A percentile compares a stretch with the other conserved stretches of the same genome.
These are phyloP conservation scores for Verticillium dahliae DNA, from an alignment of 2,329 filamentous ascomycete species.

Conservation along the genomic window DNA sequence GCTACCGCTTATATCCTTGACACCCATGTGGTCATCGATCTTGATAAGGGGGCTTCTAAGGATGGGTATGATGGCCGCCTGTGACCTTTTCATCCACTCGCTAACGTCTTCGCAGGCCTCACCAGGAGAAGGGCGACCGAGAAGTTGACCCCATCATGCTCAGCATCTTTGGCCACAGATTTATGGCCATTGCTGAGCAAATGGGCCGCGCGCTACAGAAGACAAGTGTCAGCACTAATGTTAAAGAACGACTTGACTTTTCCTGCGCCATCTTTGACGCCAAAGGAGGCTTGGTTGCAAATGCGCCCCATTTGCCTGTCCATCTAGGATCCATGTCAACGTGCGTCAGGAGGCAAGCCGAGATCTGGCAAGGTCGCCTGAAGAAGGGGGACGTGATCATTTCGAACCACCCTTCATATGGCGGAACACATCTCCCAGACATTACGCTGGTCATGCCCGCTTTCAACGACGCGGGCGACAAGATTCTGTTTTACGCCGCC, in stretches of 20 bases:
- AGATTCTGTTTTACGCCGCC: constrained; percentile 77
- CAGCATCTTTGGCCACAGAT: constrained; percentile 73
- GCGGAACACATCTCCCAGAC: constrained; percentile 76
- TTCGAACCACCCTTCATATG: constrained; percentile 77
- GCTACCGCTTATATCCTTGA: constrained; percentile 71
- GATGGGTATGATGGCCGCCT: neutral
- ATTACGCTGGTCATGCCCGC: constrained; percentile 77
- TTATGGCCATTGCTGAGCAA: constrained; percentile 82
- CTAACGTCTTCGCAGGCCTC: neutral
- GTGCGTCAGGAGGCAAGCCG: constrained; percentile 69
- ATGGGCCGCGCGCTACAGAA: constrained; percentile 78
- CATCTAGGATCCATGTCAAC: constrained; percentile 80
- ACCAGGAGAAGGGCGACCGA: constrained; percentile 20
- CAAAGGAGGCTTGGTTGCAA: constrained; percentile 68
- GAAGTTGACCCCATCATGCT: constrained; percentile 63
- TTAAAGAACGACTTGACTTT: constrained; percentile 77
- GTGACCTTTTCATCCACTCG: neutral
- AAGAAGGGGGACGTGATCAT: constrained; percentile 76
- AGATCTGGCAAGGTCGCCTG: constrained; percentile 72
- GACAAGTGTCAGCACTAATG: constrained; percentile 73
- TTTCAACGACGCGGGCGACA: constrained; percentile 56
- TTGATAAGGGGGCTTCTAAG: constrained; percentile 48
- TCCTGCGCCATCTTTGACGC: constrained; percentile 76
- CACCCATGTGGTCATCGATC: constrained; percentile 85
- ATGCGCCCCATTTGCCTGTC: constrained; percentile 73